Evolutionary conservation across 2,329 filamentous ascomycete genomes (phyloP).

Genomic region (Arthrobotrys iridis): DNA sequence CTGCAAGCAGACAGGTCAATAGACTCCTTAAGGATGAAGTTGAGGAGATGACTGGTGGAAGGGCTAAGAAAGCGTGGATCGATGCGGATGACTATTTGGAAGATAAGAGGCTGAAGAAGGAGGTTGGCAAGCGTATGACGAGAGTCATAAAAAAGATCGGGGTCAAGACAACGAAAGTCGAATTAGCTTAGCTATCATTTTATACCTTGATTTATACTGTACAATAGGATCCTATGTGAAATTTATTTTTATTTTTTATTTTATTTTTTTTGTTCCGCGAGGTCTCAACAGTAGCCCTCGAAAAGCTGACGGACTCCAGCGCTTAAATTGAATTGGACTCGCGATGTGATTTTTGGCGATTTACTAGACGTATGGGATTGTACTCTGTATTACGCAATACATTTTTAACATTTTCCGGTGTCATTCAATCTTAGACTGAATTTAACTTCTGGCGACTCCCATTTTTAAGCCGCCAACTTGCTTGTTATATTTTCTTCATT

Average conservation of each 20-base stretch:
- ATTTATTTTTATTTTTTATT: constrained; percentile 9
- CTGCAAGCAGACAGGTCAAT: constrained; percentile 45
- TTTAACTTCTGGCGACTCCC: no score
- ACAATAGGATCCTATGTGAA: neutral
- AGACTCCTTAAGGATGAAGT: constrained; percentile 41
- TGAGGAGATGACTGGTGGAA: constrained; percentile 39
- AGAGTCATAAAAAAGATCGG: constrained; percentile 40
- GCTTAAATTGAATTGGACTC: no score
- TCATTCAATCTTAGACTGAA: no score
- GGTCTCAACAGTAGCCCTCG: no score
- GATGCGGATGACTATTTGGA: constrained; percentile 44
- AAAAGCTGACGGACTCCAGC: no score
- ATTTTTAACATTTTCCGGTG: no score
- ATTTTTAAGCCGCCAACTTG: no score
- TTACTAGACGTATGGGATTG: no score
- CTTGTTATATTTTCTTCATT: no score
- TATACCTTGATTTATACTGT: constrained; percentile 7
- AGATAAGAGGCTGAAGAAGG: constrained; percentile 45
- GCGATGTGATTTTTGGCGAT: no score
- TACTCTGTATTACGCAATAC: no score
- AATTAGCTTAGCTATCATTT: constrained; percentile 25
- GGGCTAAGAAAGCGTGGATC: constrained; percentile 24
- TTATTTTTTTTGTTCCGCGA: neutral
- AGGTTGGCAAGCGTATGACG: constrained; percentile 46
- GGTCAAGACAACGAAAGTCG: constrained; percentile 31